A percentile compares a stretch with the other conserved stretches of the same genome.
These are phyloP conservation scores for Jacaranda mimosifolia DNA, from an alignment of 257 asterid genomes.

Conservation along the genomic window DNA sequence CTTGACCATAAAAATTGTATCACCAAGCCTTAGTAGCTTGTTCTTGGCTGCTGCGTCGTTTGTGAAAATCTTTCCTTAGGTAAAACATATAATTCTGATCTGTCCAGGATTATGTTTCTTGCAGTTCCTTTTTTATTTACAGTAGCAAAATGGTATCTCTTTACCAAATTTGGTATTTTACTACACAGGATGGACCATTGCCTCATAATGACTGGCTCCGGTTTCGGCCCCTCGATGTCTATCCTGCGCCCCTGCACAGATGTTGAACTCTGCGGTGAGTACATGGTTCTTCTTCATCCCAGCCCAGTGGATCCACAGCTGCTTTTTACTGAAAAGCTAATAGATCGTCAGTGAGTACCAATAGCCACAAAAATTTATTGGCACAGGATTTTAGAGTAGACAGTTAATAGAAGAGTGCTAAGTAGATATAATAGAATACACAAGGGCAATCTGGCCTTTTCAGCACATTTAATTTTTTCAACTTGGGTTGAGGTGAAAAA, in stretches of 20 bases:
- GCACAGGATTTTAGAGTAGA: too few species aligned
- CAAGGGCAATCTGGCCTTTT: too few species aligned
- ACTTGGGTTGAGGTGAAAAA: too few species aligned
- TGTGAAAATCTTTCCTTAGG: neutral
- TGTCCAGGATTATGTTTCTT: neutral
- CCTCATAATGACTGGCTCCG: slow-evolving; percentile 76
- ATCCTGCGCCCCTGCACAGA: slow-evolving; percentile 91
- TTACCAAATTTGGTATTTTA: slow-evolving; percentile 3
- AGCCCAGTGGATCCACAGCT: neutral
- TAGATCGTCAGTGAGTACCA: neutral
- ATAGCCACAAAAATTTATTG: neutral
- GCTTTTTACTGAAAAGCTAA: slow-evolving; percentile 5
- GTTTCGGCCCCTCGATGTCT: slow-evolving; percentile 79
- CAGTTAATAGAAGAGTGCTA: too few species aligned
- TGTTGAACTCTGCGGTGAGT: slow-evolving; percentile 45
- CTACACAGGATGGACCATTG: slow-evolving; percentile 76
- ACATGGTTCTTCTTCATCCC: slow-evolving; percentile 16
- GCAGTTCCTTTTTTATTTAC: neutral
- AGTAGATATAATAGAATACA: too few species aligned
- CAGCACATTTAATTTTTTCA: too few species aligned
- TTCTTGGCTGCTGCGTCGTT: too few species aligned
- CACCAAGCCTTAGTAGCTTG: too few species aligned
- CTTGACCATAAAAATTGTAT: too few species aligned
- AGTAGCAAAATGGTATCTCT: neutral
- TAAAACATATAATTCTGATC: neutral